Evolutionary conservation across 1,284 basidiomycete species (phyloP).

Genomic region (Cryptococcus hybrid): DNA sequence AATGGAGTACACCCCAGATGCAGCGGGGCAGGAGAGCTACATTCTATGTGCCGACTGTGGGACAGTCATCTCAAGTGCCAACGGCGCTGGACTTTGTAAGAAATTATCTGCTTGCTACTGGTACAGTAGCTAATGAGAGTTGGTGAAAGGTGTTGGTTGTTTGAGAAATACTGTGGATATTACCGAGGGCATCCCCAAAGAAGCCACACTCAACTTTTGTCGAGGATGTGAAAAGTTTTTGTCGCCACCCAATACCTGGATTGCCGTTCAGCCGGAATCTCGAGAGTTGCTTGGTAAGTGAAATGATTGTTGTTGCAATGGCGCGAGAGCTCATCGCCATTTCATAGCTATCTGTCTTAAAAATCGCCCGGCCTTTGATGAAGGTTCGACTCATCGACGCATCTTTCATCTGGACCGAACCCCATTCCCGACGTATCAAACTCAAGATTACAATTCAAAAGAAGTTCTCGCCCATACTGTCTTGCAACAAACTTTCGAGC

Average conservation of each 20-base stretch:
- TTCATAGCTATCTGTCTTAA: conserved; percentile 75
- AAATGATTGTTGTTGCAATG: neutral
- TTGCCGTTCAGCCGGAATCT: conserved; percentile 82
- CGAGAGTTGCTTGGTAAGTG: conserved; percentile 72
- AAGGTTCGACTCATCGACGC: conserved; percentile 96
- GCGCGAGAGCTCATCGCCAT: neutral
- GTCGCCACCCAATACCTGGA: conserved; percentile 87
- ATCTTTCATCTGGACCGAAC: conserved; percentile 99
- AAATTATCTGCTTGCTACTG: neutral
- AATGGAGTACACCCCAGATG: conserved; percentile 48
- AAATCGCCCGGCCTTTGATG: conserved; percentile 81
- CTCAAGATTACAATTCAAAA: conserved; percentile 96
- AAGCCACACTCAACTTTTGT: conserved; percentile 92
- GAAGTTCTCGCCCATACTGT: conserved; percentile 96
- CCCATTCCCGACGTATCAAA: conserved; percentile 89
- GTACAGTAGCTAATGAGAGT: no score
- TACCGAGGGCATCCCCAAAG: conserved; percentile 97
- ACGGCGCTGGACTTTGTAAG: conserved; percentile 88
- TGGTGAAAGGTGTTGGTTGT: conserved; percentile 34
- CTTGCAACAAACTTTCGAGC: conserved; percentile 95
- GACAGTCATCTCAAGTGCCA: conserved; percentile 78
- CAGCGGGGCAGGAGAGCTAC: conserved; percentile 43
- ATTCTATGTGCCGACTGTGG: conserved; percentile 57
- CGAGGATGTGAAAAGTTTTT: conserved; percentile 95
- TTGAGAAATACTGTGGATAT: conserved; percentile 74